These are phyloP conservation scores for Saccharomycopsis malanga DNA, from an alignment of 805 yeast genomes.

Conservation along the genomic window DNA sequence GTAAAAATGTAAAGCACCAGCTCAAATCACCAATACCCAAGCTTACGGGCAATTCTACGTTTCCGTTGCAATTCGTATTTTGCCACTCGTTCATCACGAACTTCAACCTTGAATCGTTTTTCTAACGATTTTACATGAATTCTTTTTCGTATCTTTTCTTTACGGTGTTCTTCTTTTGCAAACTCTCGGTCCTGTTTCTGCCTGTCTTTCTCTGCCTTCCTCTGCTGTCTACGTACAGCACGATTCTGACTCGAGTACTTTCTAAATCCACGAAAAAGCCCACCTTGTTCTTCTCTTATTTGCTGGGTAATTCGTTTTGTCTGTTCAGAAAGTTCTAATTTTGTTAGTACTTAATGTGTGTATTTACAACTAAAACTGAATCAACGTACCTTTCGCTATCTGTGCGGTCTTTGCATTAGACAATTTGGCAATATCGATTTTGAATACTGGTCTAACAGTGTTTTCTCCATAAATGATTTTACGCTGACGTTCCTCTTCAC, in stretches of 20 bases:
- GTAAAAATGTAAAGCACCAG: too few species aligned
- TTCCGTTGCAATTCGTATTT: background rate
- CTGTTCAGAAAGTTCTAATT: conserved; percentile 2
- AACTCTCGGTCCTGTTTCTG: background rate
- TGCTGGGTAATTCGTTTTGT: background rate
- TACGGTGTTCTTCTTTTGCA: background rate
- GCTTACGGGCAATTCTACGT: conserved; percentile 1
- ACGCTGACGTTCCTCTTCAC: background rate
- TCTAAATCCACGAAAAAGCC: conserved; percentile 9
- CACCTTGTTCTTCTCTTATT: conserved; percentile 8
- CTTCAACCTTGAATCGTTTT: conserved; percentile 3
- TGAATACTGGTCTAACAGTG: background rate
- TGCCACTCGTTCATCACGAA: conserved; percentile 3
- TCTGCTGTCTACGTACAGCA: background rate
- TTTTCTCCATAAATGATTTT: background rate
- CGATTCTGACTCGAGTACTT: background rate
- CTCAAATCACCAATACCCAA: conserved; percentile 12
- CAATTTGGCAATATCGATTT: conserved; percentile 6
- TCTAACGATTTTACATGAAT: background rate
- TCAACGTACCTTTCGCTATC: conserved; percentile 1
- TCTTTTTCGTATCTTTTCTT: background rate
- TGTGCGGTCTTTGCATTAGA: conserved; percentile 3
- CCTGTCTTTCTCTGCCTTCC: background rate
- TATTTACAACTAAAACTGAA: background rate
- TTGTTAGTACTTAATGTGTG: background rate